Base-by-base conservation (phyloP, 2,329 filamentous ascomycete genomes). In the Cytospora schulzeri region DNA sequence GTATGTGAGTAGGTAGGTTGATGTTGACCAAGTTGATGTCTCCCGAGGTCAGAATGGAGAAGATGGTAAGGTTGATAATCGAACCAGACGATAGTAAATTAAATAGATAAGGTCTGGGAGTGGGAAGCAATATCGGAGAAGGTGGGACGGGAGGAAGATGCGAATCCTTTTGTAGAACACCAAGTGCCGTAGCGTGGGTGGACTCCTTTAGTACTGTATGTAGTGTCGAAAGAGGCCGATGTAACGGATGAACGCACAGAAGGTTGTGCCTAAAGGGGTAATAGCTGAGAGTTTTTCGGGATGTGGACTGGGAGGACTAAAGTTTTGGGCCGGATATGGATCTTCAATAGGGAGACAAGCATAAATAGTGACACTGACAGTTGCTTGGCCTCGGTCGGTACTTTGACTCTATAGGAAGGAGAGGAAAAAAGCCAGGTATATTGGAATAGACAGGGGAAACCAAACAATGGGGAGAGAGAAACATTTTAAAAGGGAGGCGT, bases 381-480 rank as follows among this genome's bases (percentile, higher is more conserved):
- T 68, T 73, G 66, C 68, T 67, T 68, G 70, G 71, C 68, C 66
- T 71, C 67, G 69, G 71, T 71, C 69, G 69, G 33, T 62, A 56
- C 59, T 33, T 38, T 17, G 2, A 54, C 2, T 29, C 28, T 45
- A n/a, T 33, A 50, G 26, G 31, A 12, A 35, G 22, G 8, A 29
- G 31, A 12, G 22, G 48, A 38, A 53, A 50, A 55, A 38, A 28
- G 66, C 57, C 64, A 55, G 65, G 67, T 65, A 26, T 66, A 65
- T 65, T 68, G 68, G 56, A 67, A 69, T 63, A 38, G 57, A 67
- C 31, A 33, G 64, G 63, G 64, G n/a, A 66, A 70, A 64, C 57
- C 69, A 68, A 70, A 68, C 66, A 60, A 68, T 67, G 69, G 67
- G 72, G 68, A 71, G 71, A 69, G 70, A 69, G 71, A 71, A 67